Evolutionary conservation across 208 protist genomes (phyloP), one percentile per base, ranked within the genome.

Genomic region (Novymonas esmeraldas): DNA sequence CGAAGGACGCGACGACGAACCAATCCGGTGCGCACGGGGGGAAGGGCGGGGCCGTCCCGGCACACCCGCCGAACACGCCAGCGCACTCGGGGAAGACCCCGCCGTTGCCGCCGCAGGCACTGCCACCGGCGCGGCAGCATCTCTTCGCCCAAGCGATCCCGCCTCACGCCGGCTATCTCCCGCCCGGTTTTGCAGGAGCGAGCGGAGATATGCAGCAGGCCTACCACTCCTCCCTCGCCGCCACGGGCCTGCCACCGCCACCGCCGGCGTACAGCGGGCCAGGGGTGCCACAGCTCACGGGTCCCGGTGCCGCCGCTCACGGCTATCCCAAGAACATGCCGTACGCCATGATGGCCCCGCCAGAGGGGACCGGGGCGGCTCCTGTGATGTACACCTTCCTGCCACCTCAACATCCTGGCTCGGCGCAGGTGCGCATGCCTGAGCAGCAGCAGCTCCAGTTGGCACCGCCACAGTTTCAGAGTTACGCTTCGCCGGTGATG

Each of bases 381-480:
- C 52, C 52, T 11, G 14, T 58, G 52, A 58, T 58, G 52, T 58
- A 58, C 52, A 39, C 52, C 34, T 42, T 42, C 20, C 14, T 58
- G 33, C 18, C 31, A 28, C 7, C 33, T 11, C 16, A 2, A 10
- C 52, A 58, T n/a, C n/a, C n/a, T n/a, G n/a, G n/a, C n/a, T n/a
- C n/a, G 52, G 52, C 11, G 0, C 31, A 24, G 1, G 16, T 16
- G 36, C 6, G 9, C 20, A 41, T 42, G 7, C 16, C 33, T 1
- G 10, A 14, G 33, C 33, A 29, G 6, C 52, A 34, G 29, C 50
- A 41, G 16, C 52, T 29, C 20, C 52, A 41, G 3, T 10, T 4
- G 14, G 2, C n/a, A 24, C 5, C 29, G 46, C n/a, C 3, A 6
- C 18, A 24, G 20, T 34, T 42, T 29, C 16, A 39, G 18, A 29